phyloP scores from a whole-genome alignment of 1,139 yeast species.

The Nakaseomyces kungkrabaensis region DNA sequence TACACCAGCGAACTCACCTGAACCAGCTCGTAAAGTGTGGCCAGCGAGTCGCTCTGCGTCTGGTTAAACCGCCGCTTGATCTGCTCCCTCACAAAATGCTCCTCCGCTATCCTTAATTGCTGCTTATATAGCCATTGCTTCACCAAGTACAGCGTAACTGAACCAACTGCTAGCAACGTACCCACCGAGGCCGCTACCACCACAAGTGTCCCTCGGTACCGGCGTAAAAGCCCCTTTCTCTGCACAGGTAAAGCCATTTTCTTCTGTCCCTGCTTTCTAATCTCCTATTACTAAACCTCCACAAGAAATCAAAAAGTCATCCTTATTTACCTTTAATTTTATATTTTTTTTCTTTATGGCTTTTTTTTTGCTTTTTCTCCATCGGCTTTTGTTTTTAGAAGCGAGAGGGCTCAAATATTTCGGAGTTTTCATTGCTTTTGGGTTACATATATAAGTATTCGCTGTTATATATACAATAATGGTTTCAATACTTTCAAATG shows the following conservation, averaged over 20 bases:
- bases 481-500: too few relatives aligned
- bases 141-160: conserved; percentile 18
- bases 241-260: not conserved
- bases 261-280: not conserved
- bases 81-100: conserved; percentile 71
- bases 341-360: not conserved
- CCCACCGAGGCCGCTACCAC: conserved; percentile 16
- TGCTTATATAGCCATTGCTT: conserved; percentile 26
- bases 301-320: not conserved
- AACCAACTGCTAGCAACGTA: conserved; percentile 24
- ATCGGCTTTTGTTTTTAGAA: not conserved
- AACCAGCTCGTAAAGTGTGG: conserved; percentile 72
- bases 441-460: too few relatives aligned
- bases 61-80: conserved; percentile 69
- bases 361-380: not conserved
- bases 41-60: conserved; percentile 84
- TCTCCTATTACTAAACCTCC: too few relatives aligned
- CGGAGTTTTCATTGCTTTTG: too few relatives aligned
- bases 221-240: conserved; percentile 7
- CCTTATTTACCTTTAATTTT: too few relatives aligned
- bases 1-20: conserved; percentile 53
- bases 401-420: not conserved
- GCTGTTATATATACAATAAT: too few relatives aligned
- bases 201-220: conserved; percentile 19
- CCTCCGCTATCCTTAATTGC: conserved; percentile 50